phyloP scores from a whole-genome alignment of 441 rosid species.

The Pelargonium cotyledonis region DNA sequence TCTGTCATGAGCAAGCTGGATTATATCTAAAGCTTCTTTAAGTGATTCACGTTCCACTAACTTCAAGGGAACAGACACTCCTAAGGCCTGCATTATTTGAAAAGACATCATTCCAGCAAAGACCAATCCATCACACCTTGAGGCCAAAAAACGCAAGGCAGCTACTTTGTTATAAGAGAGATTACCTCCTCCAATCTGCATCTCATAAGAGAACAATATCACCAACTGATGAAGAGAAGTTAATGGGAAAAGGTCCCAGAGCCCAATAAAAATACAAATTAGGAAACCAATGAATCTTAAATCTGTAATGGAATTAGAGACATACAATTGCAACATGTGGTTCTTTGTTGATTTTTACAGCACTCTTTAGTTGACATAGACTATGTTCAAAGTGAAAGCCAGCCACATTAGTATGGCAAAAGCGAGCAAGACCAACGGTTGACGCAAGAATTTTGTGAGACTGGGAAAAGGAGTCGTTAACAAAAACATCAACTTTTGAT shows the following conservation, averaged over 20 bases:
- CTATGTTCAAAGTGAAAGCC: slow-evolving; percentile 63
- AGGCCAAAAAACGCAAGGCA: slow-evolving; percentile 53
- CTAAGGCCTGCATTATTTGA: slow-evolving; percentile 58
- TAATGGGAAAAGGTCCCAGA: slow-evolving; percentile 6
- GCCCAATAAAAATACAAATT: background rate
- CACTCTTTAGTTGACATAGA: slow-evolving; percentile 37
- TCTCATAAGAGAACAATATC: slow-evolving; percentile 14
- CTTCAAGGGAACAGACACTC: slow-evolving; percentile 38
- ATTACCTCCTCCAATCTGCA: slow-evolving; percentile 72
- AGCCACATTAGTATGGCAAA: slow-evolving; percentile 47
- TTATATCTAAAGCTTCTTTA: slow-evolving; percentile 40
- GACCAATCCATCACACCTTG: slow-evolving; percentile 56
- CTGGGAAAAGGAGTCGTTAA: slow-evolving; percentile 53
- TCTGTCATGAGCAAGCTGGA: slow-evolving; percentile 41
- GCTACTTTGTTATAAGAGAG: slow-evolving; percentile 45
- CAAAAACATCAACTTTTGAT: slow-evolving; percentile 58
- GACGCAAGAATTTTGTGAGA: slow-evolving; percentile 68
- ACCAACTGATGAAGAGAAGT: slow-evolving; percentile 21
- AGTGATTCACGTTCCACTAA: slow-evolving; percentile 40
- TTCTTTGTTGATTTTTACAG: slow-evolving; percentile 29
- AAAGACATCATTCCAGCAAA: slow-evolving; percentile 61
- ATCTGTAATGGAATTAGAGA: slow-evolving; percentile 13
- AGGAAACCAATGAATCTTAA: background rate
- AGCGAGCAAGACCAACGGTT: slow-evolving; percentile 51
- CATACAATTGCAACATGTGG: slow-evolving; percentile 63